Evolutionary conservation across 345 rosid genomes (phyloP).

Genomic region (Aegle marmelos): DNA sequence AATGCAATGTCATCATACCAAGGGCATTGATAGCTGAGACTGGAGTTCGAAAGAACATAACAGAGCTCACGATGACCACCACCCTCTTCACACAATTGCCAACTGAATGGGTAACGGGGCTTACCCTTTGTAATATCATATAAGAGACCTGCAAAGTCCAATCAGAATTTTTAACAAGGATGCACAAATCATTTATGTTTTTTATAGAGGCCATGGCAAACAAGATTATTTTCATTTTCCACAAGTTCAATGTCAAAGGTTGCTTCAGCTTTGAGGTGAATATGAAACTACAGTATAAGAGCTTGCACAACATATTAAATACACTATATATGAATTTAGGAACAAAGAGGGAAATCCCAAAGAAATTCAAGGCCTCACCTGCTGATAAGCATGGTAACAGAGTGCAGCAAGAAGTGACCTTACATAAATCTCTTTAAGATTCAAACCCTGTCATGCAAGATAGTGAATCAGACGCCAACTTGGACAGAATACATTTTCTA

Average conservation of each 20-base stretch:
- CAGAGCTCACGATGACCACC: slow-evolving; percentile 99
- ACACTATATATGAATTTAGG: background rate
- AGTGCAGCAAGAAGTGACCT: slow-evolving; percentile 84
- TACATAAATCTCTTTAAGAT: slow-evolving; percentile 54
- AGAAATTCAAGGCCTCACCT: slow-evolving; percentile 43
- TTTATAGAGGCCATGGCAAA: background rate
- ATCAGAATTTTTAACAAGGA: background rate
- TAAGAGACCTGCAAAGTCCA: slow-evolving; percentile 76
- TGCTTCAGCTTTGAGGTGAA: background rate
- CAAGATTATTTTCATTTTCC: background rate
- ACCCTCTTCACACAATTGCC: slow-evolving; percentile 99
- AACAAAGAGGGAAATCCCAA: background rate
- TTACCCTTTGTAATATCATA: slow-evolving; percentile 92
- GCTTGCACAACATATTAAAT: background rate
- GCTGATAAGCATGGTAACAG: slow-evolving; percentile 97
- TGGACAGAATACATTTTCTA: background rate
- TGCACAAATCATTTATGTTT: background rate
- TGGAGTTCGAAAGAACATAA: slow-evolving; percentile 78
- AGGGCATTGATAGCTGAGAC: slow-evolving; percentile 80
- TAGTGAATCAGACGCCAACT: slow-evolving; percentile 13
- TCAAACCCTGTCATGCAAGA: slow-evolving; percentile 56
- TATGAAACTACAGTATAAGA: background rate
- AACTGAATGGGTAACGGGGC: slow-evolving; percentile 96
- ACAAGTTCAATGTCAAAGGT: background rate
- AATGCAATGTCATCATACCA: slow-evolving; percentile 42